Base-by-base conservation (phyloP, 202 grass and related monocot species). In the Cymbopogon flexuosus region DNA sequence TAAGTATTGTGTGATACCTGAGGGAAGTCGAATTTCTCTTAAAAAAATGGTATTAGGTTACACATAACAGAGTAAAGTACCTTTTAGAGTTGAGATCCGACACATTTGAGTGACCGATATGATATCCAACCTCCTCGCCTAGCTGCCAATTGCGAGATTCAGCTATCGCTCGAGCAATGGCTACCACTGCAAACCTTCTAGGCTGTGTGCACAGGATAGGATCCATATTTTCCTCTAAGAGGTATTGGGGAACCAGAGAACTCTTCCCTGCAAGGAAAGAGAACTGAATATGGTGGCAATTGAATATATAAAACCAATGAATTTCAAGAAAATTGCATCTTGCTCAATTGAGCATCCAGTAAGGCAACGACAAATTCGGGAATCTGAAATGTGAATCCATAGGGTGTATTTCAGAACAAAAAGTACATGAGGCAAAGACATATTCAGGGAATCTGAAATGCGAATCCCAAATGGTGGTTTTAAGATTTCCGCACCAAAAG, bases 171-270 rank as follows among this genome's bases (percentile, higher is more conserved):
- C 90, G 86, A 87, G 94, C 94, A 73, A 97, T 93, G 29, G 90
- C 80, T 37, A 97, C 91, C n/a, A 93, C 94, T 13, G 94, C 94
- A 80, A 97, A 93, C 81, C 94, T 91, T 89, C 94, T 90, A 56
- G 94, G 94, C 72, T 97, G 94, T 56, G 94, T 97, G 87, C 94
- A 97, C 51, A 97, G 61, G 46, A 97, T 88, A 8, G 94, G 94
- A 36, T 93, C 91, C 69, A 97, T 73, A 80, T 87, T 93, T 70
- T 87, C 94, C 35, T 93, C 94, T 14, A 97, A 65, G 30, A 97
- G 89, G 68, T 88, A 97, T 72, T 89, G 89, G 51, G 94, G 94
- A 61, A 97, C 85, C 82, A 91, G 84, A 36, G 87, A 92, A 63
- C 94, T 97, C 87, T 93, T 97, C 63, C 94, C 94, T 97, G 49